Evolutionary conservation across 768 basidiomycete genomes (phyloP), one percentile per base, ranked within the genome.

Genomic region (Hygrophoropsis aurantiaca): DNA sequence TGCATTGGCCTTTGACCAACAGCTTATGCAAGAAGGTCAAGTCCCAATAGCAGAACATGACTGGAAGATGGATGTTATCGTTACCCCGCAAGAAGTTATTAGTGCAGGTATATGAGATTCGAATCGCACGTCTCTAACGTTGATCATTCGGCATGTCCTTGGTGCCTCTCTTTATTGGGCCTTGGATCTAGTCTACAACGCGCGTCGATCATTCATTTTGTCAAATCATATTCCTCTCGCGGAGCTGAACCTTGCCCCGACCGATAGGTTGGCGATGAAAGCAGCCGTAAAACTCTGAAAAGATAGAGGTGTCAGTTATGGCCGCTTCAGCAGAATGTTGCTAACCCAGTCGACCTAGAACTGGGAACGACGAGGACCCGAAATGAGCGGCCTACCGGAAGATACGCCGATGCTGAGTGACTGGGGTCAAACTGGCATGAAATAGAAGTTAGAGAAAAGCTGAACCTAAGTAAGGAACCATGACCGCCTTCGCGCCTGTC

Each of bases 401-500:
- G 63, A 56, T 78, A 71, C 23, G 64, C 49, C 18, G 58, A 54
- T 40, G 65, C 69, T 72, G 40, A 34, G 47, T 23, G 19, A 34
- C 24, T 34, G 40, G 34, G 36, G 49, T 47, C 33, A 38, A 56
- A 34, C 19, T 30, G 33, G 25, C 38, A 19, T 41, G 20, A 25
- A 40, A 30, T 24, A 27, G 37, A 58, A 46, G 9, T 50, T 35
- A 16, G 39, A 7, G 10, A 11, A 35, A 30, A 33, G 37, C 54
- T 58, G 47, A 58, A 84, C 87, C 80, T 53, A 87, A 75, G 48
- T 78, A 78, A 36, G 87, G 87, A 32, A 80, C 68, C 76, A 90
- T 77, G 36, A 86, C 62, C 9, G 81, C 85, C 50, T 68, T 77
- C 13, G 76, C 74, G 24, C 85, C 78, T 35, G 80, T 78, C 51